These are phyloP conservation scores for Puya raimondii DNA, from an alignment of 176 grass and related monocot species.

Conservation along the genomic window DNA sequence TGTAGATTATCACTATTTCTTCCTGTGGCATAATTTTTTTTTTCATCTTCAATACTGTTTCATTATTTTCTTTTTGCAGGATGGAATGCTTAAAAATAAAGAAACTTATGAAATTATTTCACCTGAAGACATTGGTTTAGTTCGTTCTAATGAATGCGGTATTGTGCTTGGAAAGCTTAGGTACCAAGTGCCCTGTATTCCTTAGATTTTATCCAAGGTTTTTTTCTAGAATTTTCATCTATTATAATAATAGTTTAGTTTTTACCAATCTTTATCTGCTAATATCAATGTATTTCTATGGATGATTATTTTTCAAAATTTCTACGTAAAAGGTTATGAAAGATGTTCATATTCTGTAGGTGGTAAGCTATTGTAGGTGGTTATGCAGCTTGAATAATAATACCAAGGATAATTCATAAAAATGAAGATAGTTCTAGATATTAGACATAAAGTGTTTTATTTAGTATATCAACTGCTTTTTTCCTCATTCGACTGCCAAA, in stretches of 20 bases:
- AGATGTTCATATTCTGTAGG: too few species aligned
- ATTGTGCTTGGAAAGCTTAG: conserved; percentile 98
- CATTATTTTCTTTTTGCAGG: conserved; percentile 41
- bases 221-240: not conserved
- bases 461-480: too few species aligned
- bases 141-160: conserved; percentile 83
- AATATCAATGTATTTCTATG: not conserved
- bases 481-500: too few species aligned
- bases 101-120: conserved; percentile 98
- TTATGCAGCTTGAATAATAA: too few species aligned
- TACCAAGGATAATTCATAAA: too few species aligned
- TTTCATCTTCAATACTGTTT: not conserved
- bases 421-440: too few species aligned
- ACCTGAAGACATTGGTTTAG: conserved; percentile 88
- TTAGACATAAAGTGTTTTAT: too few species aligned
- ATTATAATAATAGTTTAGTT: too few species aligned
- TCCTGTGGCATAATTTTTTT: not conserved
- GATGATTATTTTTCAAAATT: too few species aligned
- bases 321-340: too few species aligned
- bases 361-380: too few species aligned
- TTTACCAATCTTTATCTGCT: not conserved
- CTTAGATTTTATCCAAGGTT: not conserved
- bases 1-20: too few species aligned
- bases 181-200: conserved; percentile 27
- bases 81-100: conserved; percentile 98